A percentile compares a stretch with the other conserved stretches of the same genome.
Evolutionary conservation across 805 yeast species (phyloP).

Genomic region (Monosporozyma unispora): DNA sequence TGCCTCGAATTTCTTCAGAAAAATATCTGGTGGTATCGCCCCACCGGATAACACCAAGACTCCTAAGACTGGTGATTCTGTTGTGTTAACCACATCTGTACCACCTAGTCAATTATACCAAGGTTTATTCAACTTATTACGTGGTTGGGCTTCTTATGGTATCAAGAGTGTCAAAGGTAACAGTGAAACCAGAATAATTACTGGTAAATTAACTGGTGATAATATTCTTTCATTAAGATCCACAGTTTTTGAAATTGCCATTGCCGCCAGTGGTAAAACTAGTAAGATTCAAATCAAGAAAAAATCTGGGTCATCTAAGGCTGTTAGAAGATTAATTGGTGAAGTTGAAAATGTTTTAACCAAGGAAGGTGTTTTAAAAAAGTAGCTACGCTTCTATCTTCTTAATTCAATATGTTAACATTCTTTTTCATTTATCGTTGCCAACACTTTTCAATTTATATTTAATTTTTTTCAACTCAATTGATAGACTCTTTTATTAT

Average conservation of each 20-base stretch:
- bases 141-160: slow-evolving; percentile 66
- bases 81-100: slow-evolving; percentile 24
- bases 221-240: slow-evolving; percentile 56
- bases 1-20: slow-evolving; percentile 28
- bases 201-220: slow-evolving; percentile 53
- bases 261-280: slow-evolving; percentile 37
- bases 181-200: slow-evolving; percentile 36
- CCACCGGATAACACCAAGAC: background rate
- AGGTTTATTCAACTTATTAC: slow-evolving; percentile 52
- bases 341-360: slow-evolving; percentile 59
- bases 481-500: background rate
- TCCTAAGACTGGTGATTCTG: background rate
- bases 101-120: slow-evolving; percentile 48
- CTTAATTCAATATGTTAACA: background rate
- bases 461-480: background rate
- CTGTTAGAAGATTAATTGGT: slow-evolving; percentile 48
- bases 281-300: slow-evolving; percentile 53
- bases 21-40: slow-evolving; percentile 23
- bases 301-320: slow-evolving; percentile 55
- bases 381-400: background rate
- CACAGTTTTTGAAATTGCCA: slow-evolving; percentile 51
- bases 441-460: background rate
- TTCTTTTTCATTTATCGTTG: background rate
- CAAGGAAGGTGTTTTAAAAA: slow-evolving; percentile 45
- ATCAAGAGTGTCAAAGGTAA: slow-evolving; percentile 45